Conservation (phyloP, 2,329 filamentous ascomycete genomes). For the Drechmeria coniospora region DNA sequence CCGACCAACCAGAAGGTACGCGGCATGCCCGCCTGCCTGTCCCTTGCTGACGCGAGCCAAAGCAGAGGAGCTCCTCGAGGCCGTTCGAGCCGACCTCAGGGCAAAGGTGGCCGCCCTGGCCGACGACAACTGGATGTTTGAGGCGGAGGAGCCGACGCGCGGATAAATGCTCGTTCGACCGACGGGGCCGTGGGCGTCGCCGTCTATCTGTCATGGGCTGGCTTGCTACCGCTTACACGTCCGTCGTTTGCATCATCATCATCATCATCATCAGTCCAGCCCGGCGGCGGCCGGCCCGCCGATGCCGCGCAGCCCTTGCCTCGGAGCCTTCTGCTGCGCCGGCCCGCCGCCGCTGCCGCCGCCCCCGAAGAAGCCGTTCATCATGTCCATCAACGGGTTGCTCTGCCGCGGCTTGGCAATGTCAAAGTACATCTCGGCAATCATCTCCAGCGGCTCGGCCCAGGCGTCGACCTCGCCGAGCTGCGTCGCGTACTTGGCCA, state of each 20-base stretch:
- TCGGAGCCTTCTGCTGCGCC: slow-evolving; percentile 23
- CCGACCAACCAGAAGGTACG: slow-evolving; percentile 52
- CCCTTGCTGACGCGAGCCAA: slow-evolving; percentile 1
- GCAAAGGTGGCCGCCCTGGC: slow-evolving; percentile 58
- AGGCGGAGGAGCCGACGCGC: slow-evolving; percentile 43
- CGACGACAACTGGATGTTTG: slow-evolving; percentile 88
- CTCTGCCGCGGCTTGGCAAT: slow-evolving; percentile 78
- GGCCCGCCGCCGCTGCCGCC: slow-evolving; percentile 48
- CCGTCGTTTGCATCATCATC: not conserved
- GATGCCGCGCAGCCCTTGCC: slow-evolving; percentile 26
- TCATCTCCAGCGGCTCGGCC: slow-evolving; percentile 68
- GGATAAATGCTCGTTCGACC: slow-evolving; percentile 9
- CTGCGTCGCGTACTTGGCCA: slow-evolving; percentile 64
- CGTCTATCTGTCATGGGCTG: slow-evolving; percentile 7
- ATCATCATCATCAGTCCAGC: slow-evolving; percentile 28
- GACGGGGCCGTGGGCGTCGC: too few species aligned
- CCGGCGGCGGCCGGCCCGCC: slow-evolving; percentile 41
- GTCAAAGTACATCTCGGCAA: slow-evolving; percentile 94
- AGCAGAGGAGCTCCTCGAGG: slow-evolving; percentile 53
- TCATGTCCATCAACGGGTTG: slow-evolving; percentile 95
- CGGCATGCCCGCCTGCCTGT: not conserved
- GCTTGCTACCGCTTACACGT: slow-evolving; percentile 9
- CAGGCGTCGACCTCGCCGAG: slow-evolving; percentile 65
- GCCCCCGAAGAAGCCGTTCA: slow-evolving; percentile 85
- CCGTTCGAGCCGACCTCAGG: slow-evolving; percentile 53